A percentile compares a stretch with the other conserved stretches of the same genome.
Conservation (phyloP, 1,139 yeast genomes). For the Groenewaldozyma sp. region DNA sequence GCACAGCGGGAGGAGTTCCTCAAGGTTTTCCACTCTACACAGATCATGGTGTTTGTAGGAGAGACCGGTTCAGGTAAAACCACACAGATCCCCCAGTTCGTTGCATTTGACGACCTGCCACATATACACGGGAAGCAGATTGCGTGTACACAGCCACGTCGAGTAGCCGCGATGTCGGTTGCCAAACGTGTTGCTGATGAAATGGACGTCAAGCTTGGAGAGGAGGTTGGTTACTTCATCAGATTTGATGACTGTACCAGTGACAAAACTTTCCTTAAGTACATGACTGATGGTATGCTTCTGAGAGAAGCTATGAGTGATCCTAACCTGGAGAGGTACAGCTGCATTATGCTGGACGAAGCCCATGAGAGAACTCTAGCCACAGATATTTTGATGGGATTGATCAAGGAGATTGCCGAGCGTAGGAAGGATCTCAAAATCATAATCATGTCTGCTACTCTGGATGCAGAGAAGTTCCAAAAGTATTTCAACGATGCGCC, state of each 20-base stretch:
- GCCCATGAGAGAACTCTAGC: slow-evolving; percentile 97
- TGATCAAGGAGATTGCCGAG: slow-evolving; percentile 67
- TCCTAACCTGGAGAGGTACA: slow-evolving; percentile 67
- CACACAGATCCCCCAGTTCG: slow-evolving; percentile 95
- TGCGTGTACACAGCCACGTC: slow-evolving; percentile 95
- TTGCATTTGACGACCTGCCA: slow-evolving; percentile 84
- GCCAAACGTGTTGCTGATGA: slow-evolving; percentile 96
- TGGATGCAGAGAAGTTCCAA: slow-evolving; percentile 96
- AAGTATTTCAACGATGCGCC: slow-evolving; percentile 86
- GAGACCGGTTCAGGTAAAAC: slow-evolving; percentile 99
- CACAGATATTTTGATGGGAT: slow-evolving; percentile 94
- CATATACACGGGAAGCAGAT: slow-evolving; percentile 70
- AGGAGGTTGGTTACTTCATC: slow-evolving; percentile 87
- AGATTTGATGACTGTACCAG: slow-evolving; percentile 89
- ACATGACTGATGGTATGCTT: slow-evolving; percentile 99
- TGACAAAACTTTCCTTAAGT: slow-evolving; percentile 72
- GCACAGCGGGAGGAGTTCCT: slow-evolving; percentile 86
- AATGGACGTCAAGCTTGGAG: slow-evolving; percentile 85
- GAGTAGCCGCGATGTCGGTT: slow-evolving; percentile 97
- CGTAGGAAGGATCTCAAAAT: slow-evolving; percentile 85
- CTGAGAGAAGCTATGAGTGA: slow-evolving; percentile 97
- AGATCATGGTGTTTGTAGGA: slow-evolving; percentile 96
- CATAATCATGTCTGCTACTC: slow-evolving; percentile 94
- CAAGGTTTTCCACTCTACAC: slow-evolving; percentile 71
- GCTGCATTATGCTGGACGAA: slow-evolving; percentile 91